Evolutionary conservation across 352 stramenopile genomes (phyloP).

Genomic region (Phytophthora europaea): DNA sequence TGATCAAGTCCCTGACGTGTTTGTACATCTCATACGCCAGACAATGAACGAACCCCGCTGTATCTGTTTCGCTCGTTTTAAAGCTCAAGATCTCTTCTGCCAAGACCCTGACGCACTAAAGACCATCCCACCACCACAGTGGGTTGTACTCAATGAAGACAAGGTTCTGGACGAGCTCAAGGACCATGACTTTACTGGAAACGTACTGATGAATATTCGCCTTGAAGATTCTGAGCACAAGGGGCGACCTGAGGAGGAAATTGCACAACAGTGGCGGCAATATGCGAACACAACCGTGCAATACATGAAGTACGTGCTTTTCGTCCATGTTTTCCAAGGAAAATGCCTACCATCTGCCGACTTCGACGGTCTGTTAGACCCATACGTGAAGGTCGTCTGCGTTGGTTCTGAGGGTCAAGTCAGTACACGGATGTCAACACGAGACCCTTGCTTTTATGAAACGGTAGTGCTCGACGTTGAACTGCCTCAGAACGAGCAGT

Average conservation of each 20-base stretch:
- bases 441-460: slow-evolving; percentile 89
- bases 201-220: slow-evolving; percentile 81
- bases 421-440: slow-evolving; percentile 67
- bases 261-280: slow-evolving; percentile 64
- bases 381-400: slow-evolving; percentile 90
- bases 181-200: slow-evolving; percentile 87
- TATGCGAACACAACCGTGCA: slow-evolving; percentile 62
- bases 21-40: slow-evolving; percentile 74
- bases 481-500: slow-evolving; percentile 71
- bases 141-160: slow-evolving; percentile 83
- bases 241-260: slow-evolving; percentile 38
- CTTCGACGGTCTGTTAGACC: slow-evolving; percentile 78
- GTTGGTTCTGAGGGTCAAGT: slow-evolving; percentile 76
- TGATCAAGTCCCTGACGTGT: slow-evolving; percentile 83
- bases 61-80: slow-evolving; percentile 88
- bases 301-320: slow-evolving; percentile 84
- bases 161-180: slow-evolving; percentile 81
- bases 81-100: slow-evolving; percentile 73
- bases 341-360: slow-evolving; percentile 78
- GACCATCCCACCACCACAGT: slow-evolving; percentile 61
- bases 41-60: slow-evolving; percentile 66
- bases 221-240: slow-evolving; percentile 52
- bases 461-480: slow-evolving; percentile 80
- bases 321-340: slow-evolving; percentile 88
- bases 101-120: slow-evolving; percentile 42